Conservation (phyloP, 768 basidiomycete genomes). For the Lentinula boryana region DNA sequence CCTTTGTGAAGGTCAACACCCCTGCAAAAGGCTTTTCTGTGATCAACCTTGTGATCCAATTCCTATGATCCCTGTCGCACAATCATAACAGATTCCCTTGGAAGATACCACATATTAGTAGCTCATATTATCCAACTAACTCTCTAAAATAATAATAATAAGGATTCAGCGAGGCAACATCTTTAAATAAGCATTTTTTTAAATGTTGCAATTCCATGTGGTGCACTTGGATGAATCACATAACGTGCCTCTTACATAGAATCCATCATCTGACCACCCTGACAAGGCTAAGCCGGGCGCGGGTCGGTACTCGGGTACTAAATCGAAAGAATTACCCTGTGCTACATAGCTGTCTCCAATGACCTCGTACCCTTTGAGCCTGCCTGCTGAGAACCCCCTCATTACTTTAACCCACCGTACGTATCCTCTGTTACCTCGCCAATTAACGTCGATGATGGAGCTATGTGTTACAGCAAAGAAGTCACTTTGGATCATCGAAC, state of each 20-base stretch:
- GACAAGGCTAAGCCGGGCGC: neutral
- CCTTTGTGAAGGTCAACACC: too few species aligned
- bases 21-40: too few species aligned
- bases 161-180: too few species aligned
- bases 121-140: too few species aligned
- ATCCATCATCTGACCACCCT: too few species aligned
- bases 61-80: too few species aligned
- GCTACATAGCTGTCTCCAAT: neutral
- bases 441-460: neutral
- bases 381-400: conserved; percentile 46
- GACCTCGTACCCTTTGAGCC: conserved; percentile 42
- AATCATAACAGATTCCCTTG: too few species aligned
- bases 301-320: neutral
- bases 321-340: neutral
- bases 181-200: too few species aligned
- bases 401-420: conserved; percentile 67
- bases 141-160: too few species aligned
- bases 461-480: conserved; percentile 39
- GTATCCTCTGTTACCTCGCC: conserved; percentile 8
- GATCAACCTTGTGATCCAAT: too few species aligned
- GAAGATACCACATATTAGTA: neutral
- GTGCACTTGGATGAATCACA: neutral
- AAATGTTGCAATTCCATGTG: too few species aligned
- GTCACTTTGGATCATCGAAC: conserved; percentile 69
- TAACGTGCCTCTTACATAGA: too few species aligned